Evolutionary conservation across 2,329 filamentous ascomycete genomes (phyloP), one percentile per base, ranked within the genome.

Genomic region (Proliferodiscus dingleyae): DNA sequence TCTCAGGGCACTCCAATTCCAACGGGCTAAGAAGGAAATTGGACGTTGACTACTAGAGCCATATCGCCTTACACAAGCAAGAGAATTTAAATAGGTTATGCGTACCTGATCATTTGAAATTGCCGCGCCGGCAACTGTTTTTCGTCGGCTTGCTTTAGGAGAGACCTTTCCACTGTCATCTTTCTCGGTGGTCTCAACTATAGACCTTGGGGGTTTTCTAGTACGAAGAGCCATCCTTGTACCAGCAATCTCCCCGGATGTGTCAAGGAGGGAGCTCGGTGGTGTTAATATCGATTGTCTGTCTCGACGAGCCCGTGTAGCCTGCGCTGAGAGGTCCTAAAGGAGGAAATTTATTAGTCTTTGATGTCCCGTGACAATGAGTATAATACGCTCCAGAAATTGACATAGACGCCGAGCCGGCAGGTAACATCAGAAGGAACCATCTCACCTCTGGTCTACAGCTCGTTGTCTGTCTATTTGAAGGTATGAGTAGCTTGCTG

Each of bases 401-500:
- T 32, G 6, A 3, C 13, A 32, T 13, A 32, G 11, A n/a, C 8
- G n/a, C n/a, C n/a, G n/a, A n/a, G n/a, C n/a, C n/a, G n/a, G n/a
- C n/a, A n/a, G n/a, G n/a, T n/a, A n/a, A n/a, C n/a, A n/a, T n/a
- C n/a, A n/a, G n/a, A n/a, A n/a, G n/a, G n/a, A n/a, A n/a, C n/a
- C n/a, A 18, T n/a, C 16, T 21, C 23, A 37, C 34, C 19, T 94
- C 87, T 7, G 83, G 76, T 24, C 73, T 84, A 65, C 78, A 88
- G 66, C 89, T 95, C 42, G 74, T 75, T 0, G 85, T 89, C 56
- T 89, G 80, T 3, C 89, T 78, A 54, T 85, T 75, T 0, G 72
- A 73, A 0, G 91, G 93, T 46, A 96, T 85, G 18, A 97, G 75
- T 4, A 94, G 65, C 61, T 87, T 89, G 59, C 82, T 87, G 10